Conservation (phyloP, 169 alveolate species). For the Plasmodium cynomolgi region DNA sequence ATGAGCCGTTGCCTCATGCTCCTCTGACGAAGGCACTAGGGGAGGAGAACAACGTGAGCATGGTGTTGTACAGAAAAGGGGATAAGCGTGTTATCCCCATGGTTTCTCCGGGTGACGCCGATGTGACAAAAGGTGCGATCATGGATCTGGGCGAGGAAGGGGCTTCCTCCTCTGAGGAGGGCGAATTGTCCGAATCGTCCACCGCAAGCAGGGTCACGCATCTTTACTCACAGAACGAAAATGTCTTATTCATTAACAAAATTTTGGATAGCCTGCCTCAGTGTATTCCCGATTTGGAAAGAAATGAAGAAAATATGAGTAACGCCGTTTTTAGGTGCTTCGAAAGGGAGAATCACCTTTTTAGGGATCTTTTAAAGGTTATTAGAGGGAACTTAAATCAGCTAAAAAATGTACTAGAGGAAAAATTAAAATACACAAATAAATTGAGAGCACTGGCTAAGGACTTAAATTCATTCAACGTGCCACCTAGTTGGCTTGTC, state of each 20-base stretch:
- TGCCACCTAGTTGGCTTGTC: slow-evolving; percentile 72
- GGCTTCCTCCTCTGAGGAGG: neutral
- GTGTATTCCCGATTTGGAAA: slow-evolving; percentile 79
- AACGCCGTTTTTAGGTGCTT: slow-evolving; percentile 95
- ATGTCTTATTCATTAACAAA: slow-evolving; percentile 45
- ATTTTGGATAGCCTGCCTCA: slow-evolving; percentile 87
- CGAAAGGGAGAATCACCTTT: slow-evolving; percentile 88
- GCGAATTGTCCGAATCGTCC: slow-evolving; percentile 25
- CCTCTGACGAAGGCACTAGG: slow-evolving; percentile 17
- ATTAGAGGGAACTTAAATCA: slow-evolving; percentile 65
- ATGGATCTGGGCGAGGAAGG: neutral
- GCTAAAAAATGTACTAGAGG: slow-evolving; percentile 60
- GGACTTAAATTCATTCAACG: slow-evolving; percentile 66
- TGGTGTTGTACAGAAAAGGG: neutral
- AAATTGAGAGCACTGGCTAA: slow-evolving; percentile 70
- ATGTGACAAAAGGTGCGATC: neutral
- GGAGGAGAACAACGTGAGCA: slow-evolving; percentile 8
- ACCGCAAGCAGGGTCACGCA: slow-evolving; percentile 9
- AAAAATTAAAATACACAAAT: slow-evolving; percentile 72
- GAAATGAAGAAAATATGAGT: slow-evolving; percentile 88
- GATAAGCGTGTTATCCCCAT: neutral
- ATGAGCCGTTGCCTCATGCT: slow-evolving; percentile 63
- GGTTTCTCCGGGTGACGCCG: neutral
- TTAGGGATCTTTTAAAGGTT: slow-evolving; percentile 26
- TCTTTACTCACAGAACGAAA: slow-evolving; percentile 82